Base-by-base conservation (phyloP, 2,329 filamentous ascomycete genomes). In the Alternaria brassicicola region DNA sequence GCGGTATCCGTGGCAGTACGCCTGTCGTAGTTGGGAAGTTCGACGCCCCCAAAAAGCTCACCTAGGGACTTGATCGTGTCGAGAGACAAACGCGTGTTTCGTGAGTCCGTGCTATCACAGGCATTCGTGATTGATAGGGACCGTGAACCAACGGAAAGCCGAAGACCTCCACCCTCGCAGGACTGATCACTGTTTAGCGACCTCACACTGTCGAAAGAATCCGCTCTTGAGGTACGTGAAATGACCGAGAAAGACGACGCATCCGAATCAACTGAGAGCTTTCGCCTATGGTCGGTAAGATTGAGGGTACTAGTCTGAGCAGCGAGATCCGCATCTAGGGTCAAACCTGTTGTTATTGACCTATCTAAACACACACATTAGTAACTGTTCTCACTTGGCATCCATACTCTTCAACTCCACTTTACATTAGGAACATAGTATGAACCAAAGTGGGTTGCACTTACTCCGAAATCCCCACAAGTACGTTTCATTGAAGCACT, bases 401-500 rank as follows among this genome's bases (percentile, higher is more conserved):
- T 38, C 23, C 3, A 13, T 9, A 21, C 54, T 52, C 46, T 19
- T 12, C 41, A 15, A 30, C 4, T 30, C 10, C 50, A 36, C 9
- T 19, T 43, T 17, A 8, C 42, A 36, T 2, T 6, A 39, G 35
- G 5, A 35, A 33, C 7, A 25, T 28, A 2, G 19, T 23, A 23
- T 0, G 1, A 23, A 2, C 25, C 15, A 39, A 36, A 46, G 31
- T 17, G 8, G 13, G 38, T 9, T 33, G 41, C 23, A 55, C 64
- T 55, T 36, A 65, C 60, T 28, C n/a, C 38, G 10, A 26, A 35
- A 25, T 35, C 62, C 55, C 41, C 59, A 67, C 6, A 28, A 10
- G 28, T 68, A 68, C 1, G 42, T 21, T 21, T 69, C 62, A 1
- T 45, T 52, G 35, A 70, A 72, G 36, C 65, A 70, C 13, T 45